Conservation (phyloP, 1,284 basidiomycete genomes). For the Microbotryomycetes sp. region DNA sequence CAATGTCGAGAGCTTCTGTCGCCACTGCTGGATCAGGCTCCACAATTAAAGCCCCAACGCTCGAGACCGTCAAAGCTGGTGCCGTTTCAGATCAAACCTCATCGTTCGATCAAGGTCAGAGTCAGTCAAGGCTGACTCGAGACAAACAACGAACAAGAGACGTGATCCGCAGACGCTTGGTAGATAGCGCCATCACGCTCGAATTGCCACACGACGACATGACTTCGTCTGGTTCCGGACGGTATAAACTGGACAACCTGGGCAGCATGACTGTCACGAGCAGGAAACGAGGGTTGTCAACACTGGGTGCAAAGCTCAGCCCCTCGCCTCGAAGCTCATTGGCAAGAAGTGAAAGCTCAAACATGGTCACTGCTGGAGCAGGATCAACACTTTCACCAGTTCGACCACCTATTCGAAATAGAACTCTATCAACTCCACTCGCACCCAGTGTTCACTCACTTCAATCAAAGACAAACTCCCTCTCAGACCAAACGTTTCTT, state of each 20-base stretch:
- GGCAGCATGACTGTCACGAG: neutral
- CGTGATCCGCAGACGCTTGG: constrained; percentile 61
- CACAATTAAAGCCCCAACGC: constrained; percentile 50
- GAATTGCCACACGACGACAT: constrained; percentile 17
- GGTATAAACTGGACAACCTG: neutral
- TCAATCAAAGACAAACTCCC: neutral
- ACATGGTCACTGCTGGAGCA: neutral
- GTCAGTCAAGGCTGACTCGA: constrained; percentile 20
- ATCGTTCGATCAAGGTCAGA: constrained; percentile 18
- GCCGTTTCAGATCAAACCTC: constrained; percentile 10
- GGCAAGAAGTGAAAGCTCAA: neutral
- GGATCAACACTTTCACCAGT: constrained; percentile 13
- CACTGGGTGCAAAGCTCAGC: constrained; percentile 7
- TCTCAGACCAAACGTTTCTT: neutral
- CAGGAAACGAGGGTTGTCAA: constrained; percentile 5
- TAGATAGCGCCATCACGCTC: constrained; percentile 69
- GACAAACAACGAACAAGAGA: constrained; percentile 52
- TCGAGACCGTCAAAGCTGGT: constrained; percentile 21
- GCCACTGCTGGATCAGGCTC: constrained; percentile 18
- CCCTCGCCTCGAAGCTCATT: neutral
- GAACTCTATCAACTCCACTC: neutral
- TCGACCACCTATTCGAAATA: constrained; percentile 6
- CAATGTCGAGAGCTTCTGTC: constrained; percentile 21
- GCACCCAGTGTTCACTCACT: too few relatives aligned
- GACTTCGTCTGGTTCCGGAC: constrained; percentile 2